Base-by-base conservation (phyloP, 805 yeast genomes). In the Wickerhamomyces silvicola region DNA sequence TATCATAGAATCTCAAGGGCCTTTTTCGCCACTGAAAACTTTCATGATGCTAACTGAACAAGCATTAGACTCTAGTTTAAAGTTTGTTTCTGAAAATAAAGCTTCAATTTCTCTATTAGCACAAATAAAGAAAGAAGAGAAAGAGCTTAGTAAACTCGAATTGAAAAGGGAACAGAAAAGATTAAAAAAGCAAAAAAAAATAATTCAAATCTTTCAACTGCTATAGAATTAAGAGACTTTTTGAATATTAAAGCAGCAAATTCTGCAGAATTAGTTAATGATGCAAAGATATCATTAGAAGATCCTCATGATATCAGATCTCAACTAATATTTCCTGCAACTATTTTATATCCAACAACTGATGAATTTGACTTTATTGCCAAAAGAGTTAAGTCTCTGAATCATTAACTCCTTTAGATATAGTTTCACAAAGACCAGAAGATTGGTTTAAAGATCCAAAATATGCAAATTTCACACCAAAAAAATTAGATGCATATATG, bases 1-100 rank as follows among this genome's bases (percentile, higher is more conserved):
- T 74, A 82, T 49, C 92, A 65, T 57, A 68, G 97, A 44, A 77
- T 94, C 30, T 90, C 85, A 1, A 81, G 71, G 50, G 95, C 97
- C 0, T 83, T 83, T 41, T 64, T 76, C 33, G 70, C 72, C 0
- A 65, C 92, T 6, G 81, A 72, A 18, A 72, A 72, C 43, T 68
- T 63, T 32, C 84, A 81, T 14, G 97, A 90, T 48, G 85, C 90
- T 6, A 60, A n/a, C n/a, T n/a, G n/a, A 63, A 27, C 76, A 73
- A 36, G 70, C 87, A 6, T 56, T 80, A 32, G 62, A 70, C 22
- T 83, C 81, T 48, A 94, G 88, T 0, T 51, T 77, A 28, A 57
- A 65, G 5, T 46, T 81, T 18, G 94, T 83, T 35, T 57, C 72
- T 0, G 68, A 65, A 10, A 82, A 83, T 47, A 59, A 57, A 17